Base-by-base conservation (phyloP, 495 filamentous ascomycete species). In the Aspergillus sclerotiicarbonarius region DNA sequence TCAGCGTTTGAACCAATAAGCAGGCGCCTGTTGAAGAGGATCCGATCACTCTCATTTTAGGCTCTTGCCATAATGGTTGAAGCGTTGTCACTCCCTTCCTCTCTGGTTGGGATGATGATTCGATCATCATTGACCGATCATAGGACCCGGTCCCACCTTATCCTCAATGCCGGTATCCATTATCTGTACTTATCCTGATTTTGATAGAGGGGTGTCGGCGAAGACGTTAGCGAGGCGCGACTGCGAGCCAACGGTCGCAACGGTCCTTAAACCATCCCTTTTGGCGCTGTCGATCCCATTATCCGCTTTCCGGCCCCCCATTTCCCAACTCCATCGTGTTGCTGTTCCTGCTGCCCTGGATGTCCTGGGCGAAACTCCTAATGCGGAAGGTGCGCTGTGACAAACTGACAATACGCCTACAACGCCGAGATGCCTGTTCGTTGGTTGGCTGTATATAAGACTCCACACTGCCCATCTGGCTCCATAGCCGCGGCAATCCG, bases 111-210 rank as follows among this genome's bases (percentile, higher is more conserved):
- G 62, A 55, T 12, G 54, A 69, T 67, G 70, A 67, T 70, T 63
- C 68, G 67, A 70, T 69, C 69, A 51, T 65, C 61, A 55, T 58
- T 62, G 65, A 71, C 65, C 64, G 63, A 71, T 70, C 63, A 63
- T 56, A 53, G 21, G 57, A 49, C 35, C 33, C 44, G 48, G 39
- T 54, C 51, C 49, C 55, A 46, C 47, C 32, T 19, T 20, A 50
- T 18, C 13, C 47, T 16, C 29, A 31, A 16, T 50, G 47, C 47
- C 47, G 47, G 47, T 50, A 32, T 32, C 31, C 29, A 29, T 31
- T 16, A 9, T 32, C 8, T 16, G 20, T 50, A 32, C 31, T 50
- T n/a, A 50, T 50, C 29, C 47, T 31, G 47, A 50, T 50, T 8
- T 31, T 31, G 29, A 50, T 50, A 31, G 47, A 31, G 47, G 25